phyloP scores from a whole-genome alignment of 1,284 basidiomycete species.

The Sporisorium reilianum region DNA sequence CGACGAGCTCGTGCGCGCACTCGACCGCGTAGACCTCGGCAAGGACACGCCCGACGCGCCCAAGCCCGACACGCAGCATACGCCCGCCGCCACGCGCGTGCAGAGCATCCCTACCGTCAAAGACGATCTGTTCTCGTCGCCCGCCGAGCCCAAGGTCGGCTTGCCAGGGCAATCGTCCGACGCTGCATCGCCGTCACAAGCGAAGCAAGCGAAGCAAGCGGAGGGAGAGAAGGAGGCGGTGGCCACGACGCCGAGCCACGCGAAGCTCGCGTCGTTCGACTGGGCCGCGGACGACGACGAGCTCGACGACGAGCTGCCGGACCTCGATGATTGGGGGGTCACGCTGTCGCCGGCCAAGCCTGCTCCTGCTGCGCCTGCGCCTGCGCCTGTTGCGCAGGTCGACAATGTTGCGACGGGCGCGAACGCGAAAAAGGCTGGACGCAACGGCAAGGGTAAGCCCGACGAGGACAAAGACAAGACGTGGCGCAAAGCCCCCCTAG shows the following conservation, averaged over 20 bases:
- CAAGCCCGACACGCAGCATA: slow-evolving; percentile 13
- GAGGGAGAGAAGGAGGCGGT: slow-evolving; percentile 3
- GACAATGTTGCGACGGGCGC: slow-evolving; percentile 7
- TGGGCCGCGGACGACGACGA: slow-evolving; percentile 63
- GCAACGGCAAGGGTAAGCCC: neutral
- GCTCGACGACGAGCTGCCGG: slow-evolving; percentile 55
- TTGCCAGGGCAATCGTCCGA: slow-evolving; percentile 4
- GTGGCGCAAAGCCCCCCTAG: neutral
- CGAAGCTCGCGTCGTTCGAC: slow-evolving; percentile 35
- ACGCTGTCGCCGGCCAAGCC: slow-evolving; percentile 39
- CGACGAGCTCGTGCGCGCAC: slow-evolving; percentile 13
- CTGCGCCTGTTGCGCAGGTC: neutral
- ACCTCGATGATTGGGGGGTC: slow-evolving; percentile 58
- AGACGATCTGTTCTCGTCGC: slow-evolving; percentile 42
- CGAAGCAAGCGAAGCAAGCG: too few relatives aligned
- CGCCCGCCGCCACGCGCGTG: slow-evolving; percentile 28
- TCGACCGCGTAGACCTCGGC: slow-evolving; percentile 18
- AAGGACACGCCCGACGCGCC: neutral
- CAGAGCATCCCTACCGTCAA: slow-evolving; percentile 37
- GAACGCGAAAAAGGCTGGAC: neutral
- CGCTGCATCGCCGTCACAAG: too few relatives aligned
- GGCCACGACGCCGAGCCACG: slow-evolving; percentile 9
- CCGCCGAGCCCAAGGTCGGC: slow-evolving; percentile 31
- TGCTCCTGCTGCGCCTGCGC: neutral
- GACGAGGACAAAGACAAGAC: neutral